Evolutionary conservation across 495 filamentous ascomycete species (phyloP).

Genomic region (Penicillium coffeae): DNA sequence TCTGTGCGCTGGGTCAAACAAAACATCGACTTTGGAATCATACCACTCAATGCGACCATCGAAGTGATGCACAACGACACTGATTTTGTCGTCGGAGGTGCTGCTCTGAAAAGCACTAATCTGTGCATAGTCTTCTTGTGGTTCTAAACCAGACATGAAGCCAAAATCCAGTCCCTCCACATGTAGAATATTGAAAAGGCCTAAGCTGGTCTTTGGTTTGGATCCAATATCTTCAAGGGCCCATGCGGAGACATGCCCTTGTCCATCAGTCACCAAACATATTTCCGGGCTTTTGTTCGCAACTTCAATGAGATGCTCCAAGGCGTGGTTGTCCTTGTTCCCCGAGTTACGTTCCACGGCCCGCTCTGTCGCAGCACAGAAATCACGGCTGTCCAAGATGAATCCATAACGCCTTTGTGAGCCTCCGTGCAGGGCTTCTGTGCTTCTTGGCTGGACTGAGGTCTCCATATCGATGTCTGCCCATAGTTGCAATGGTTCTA

Average conservation of each 20-base stretch:
- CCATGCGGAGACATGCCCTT: constrained; percentile 90
- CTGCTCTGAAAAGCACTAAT: constrained; percentile 68
- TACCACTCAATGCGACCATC: constrained; percentile 82
- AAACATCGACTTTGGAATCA: constrained; percentile 68
- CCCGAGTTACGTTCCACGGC: constrained; percentile 61
- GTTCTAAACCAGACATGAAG: constrained; percentile 48
- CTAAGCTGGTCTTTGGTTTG: constrained; percentile 61
- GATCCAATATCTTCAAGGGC: constrained; percentile 85
- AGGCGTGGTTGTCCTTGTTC: constrained; percentile 61
- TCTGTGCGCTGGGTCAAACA: constrained; percentile 76
- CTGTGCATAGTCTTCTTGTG: constrained; percentile 59
- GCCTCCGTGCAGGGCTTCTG: constrained; percentile 23
- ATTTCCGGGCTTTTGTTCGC: constrained; percentile 84
- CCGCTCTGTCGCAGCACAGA: constrained; percentile 69
- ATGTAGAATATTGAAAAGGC: constrained; percentile 86
- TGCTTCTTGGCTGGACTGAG: constrained; percentile 61
- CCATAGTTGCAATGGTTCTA: constrained; percentile 74
- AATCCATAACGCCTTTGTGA: constrained; percentile 65
- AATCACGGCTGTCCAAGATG: constrained; percentile 79
- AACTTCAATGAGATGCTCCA: constrained; percentile 83
- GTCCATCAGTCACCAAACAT: constrained; percentile 77
- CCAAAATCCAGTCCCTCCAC: constrained; percentile 66
- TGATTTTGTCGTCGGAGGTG: constrained; percentile 56
- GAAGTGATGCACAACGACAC: constrained; percentile 80
- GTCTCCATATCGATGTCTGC: constrained; percentile 72